phyloP scores from a whole-genome alignment of 257 asterid genomes.

The Salvia splendens region DNA sequence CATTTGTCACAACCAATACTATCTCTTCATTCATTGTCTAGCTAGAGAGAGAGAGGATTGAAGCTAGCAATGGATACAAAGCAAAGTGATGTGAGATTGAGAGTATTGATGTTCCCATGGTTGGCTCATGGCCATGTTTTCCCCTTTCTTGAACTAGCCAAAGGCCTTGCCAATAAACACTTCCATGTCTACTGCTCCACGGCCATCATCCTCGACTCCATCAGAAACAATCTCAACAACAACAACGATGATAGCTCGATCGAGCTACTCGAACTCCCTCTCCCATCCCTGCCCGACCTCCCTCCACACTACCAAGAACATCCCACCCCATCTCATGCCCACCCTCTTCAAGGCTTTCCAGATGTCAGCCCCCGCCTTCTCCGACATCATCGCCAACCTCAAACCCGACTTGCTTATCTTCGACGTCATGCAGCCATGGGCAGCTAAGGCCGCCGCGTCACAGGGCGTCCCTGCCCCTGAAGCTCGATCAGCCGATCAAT shows the following conservation, averaged over 20 bases:
- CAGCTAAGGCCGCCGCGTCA: slow-evolving; percentile 34
- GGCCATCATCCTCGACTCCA: slow-evolving; percentile 34
- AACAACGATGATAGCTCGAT: not conserved
- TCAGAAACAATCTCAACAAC: slow-evolving; percentile 7
- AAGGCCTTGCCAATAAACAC: slow-evolving; percentile 3
- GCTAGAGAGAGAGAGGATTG: not conserved
- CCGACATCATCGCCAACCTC: slow-evolving; percentile 18
- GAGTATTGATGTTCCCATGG: slow-evolving; percentile 19
- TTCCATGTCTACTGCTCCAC: slow-evolving; percentile 33
- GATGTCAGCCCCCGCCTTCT: slow-evolving; percentile 27
- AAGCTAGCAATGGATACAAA: not conserved
- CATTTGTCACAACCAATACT: not conserved
- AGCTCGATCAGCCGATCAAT: slow-evolving; percentile 26
- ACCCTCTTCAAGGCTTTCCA: slow-evolving; percentile 38
- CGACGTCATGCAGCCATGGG: slow-evolving; percentile 42
- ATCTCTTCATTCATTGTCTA: too few relatives aligned
- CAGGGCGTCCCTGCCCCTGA: slow-evolving; percentile 29
- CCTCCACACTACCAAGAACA: slow-evolving; percentile 43
- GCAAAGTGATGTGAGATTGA: not conserved
- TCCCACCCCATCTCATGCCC: slow-evolving; percentile 40
- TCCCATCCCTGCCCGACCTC: slow-evolving; percentile 34
- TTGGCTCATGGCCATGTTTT: slow-evolving; percentile 23
- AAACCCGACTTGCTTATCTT: slow-evolving; percentile 39
- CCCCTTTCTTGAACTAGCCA: slow-evolving; percentile 31
- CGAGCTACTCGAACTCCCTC: slow-evolving; percentile 34